Percentiles rank a stretch among this genome's conserved stretches.
Conservation (phyloP, 179 eudicot species). For the Spinacia oleracea region DNA sequence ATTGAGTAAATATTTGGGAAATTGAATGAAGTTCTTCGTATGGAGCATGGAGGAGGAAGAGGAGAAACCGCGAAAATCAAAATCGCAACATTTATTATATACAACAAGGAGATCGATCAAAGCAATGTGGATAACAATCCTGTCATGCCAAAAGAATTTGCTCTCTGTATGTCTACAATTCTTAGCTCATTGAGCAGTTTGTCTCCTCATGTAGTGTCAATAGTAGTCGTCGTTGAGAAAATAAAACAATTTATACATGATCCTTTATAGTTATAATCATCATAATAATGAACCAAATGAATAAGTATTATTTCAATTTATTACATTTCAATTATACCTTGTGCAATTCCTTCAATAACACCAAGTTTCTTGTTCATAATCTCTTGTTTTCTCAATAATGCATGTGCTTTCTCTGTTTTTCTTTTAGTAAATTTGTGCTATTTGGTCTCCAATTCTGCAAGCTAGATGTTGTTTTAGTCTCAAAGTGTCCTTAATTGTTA, state of each 20-base stretch:
- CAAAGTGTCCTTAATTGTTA: not conserved
- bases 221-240: conserved; percentile 17
- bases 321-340: not conserved
- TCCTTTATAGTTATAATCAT: conserved; percentile 13
- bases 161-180: conserved; percentile 25
- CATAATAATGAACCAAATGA: conserved; percentile 25
- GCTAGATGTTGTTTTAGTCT: not conserved
- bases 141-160: conserved; percentile 22
- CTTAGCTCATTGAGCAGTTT: conserved; percentile 26
- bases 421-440: not conserved
- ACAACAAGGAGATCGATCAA: conserved; percentile 13
- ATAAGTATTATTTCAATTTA: conserved; percentile 9
- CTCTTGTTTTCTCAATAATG: not conserved
- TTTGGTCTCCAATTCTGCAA: too few species aligned
- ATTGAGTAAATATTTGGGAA: conserved; percentile 28
- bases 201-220: conserved; percentile 33
- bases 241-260: conserved; percentile 14
- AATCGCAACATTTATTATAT: too few species aligned
- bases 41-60: conserved; percentile 9
- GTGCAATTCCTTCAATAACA: conserved; percentile 5
- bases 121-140: conserved; percentile 4
- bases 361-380: not conserved
- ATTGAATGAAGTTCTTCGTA: not conserved
- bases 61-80: conserved; percentile 4
- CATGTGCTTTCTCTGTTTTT: not conserved